Evolutionary conservation across 306 rosid genomes (phyloP).

Genomic region (Trifolium repens): DNA sequence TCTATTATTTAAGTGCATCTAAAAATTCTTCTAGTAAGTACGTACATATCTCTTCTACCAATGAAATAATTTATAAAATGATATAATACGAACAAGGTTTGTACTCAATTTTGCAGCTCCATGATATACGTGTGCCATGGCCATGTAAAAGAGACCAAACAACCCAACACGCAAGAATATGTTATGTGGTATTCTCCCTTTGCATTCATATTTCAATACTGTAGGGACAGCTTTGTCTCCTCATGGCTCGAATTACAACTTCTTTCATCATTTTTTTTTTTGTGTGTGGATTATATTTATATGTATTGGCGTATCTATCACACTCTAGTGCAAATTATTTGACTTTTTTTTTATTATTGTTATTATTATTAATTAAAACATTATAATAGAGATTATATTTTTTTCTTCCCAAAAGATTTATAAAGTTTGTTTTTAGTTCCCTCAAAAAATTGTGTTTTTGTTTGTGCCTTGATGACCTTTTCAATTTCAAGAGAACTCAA

Average conservation of each 20-base stretch:
- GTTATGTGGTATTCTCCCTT: constrained; percentile 49
- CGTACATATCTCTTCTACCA: no score
- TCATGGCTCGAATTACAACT: constrained; percentile 59
- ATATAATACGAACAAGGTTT: constrained; percentile 26
- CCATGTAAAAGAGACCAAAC: constrained; percentile 66
- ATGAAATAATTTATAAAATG: constrained; percentile 3
- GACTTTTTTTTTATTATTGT: no score
- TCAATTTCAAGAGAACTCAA: no score
- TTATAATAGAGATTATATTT: no score
- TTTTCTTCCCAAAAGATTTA: no score
- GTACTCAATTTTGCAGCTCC: constrained; percentile 37
- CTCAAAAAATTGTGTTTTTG: no score
- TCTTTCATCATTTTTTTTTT: not conserved
- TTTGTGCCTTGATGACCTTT: no score
- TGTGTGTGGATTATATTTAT: not conserved
- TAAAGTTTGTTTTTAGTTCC: no score
- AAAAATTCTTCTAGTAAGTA: constrained; percentile 17
- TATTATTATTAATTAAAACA: no score
- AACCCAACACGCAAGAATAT: constrained; percentile 54
- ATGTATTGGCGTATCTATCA: no score
- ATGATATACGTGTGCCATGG: constrained; percentile 54
- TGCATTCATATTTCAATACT: constrained; percentile 72
- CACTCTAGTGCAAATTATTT: no score
- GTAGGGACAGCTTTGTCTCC: constrained; percentile 85
- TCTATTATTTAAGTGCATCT: constrained; percentile 29